Base-by-base conservation (phyloP, 495 filamentous ascomycete genomes). In the Terfezia claveryi region DNA sequence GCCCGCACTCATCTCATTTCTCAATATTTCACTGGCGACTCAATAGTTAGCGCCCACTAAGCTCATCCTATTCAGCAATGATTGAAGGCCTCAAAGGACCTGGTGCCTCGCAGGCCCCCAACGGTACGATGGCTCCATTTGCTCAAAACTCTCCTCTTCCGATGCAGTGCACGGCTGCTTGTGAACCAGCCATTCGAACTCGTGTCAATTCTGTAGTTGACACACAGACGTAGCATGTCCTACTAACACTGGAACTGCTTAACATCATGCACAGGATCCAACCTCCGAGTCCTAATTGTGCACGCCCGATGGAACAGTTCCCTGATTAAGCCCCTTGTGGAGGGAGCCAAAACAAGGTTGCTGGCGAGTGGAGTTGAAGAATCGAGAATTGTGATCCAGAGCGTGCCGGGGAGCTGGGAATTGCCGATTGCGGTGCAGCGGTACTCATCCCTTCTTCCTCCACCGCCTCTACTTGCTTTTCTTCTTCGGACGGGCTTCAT, bases 371-470 rank as follows among this genome's bases (percentile, higher is more conserved):
- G 92, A 51, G 91, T 98, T 51, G 77, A 76, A 59, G 79, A 85
- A 65, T 79, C 83, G 55, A 93, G 94, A 67, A 94, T 98, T 61
- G 76, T 87, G 54, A 70, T 85, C 50, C 80, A 94, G 69, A 83
- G 80, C 52, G 89, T 96, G 10, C 92, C 91, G 1, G 91, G 91
- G 32, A 84, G 84, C 60, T 98, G 91, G 75, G 91, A 98, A 69
- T 71, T 95, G 53, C 88, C 88, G 51, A 80, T 83, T 64, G 86
- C 85, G 54, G 84, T 85, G 54, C 83, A 92, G 64, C 75, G 81
- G 82, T 89, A 71, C 65, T 32, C 69, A 57, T 50, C 10, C n/a
- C 46, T 32, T 32, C 27, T 32, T 32, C 4, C 27, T 7, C 7
- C 27, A 1, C 20, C 20, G 20, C 20, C 6, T 51, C 27, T n/a